These are phyloP conservation scores for Fusarium protoensiforme DNA, from an alignment of 2,329 filamentous ascomycete genomes.

Conservation along the genomic window DNA sequence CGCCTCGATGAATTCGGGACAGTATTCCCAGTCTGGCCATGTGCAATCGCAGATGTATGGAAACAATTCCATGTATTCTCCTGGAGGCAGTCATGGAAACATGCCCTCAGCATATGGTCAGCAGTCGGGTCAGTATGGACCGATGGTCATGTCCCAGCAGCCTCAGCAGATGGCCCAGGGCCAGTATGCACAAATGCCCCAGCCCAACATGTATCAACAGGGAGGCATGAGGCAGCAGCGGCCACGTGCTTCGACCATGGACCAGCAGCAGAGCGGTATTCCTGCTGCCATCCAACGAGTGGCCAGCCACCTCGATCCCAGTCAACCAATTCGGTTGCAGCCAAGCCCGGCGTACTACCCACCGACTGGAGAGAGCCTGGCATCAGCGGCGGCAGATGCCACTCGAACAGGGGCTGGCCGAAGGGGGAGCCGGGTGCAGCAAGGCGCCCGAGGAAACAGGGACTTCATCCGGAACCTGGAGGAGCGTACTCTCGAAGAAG, in stretches of 20 bases:
- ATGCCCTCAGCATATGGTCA: constrained; percentile 80
- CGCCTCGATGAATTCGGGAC: constrained; percentile 56
- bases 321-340: constrained; percentile 90
- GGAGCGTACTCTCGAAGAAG: constrained; percentile 93
- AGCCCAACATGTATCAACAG: constrained; percentile 71
- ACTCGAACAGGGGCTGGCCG: constrained; percentile 70
- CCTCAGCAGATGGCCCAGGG: constrained; percentile 73
- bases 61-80: constrained; percentile 84
- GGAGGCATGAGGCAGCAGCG: constrained; percentile 76
- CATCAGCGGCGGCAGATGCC: constrained; percentile 65
- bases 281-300: constrained; percentile 93
- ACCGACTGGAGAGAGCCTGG: constrained; percentile 85
- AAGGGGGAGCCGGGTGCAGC: constrained; percentile 78
- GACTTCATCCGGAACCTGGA: constrained; percentile 97
- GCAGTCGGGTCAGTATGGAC: constrained; percentile 76
- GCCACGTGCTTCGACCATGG: constrained; percentile 95
- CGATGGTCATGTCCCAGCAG: constrained; percentile 77
- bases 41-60: constrained; percentile 78
- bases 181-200: constrained; percentile 68
- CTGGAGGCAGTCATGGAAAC: constrained; percentile 59
- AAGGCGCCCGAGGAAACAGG: constrained; percentile 71
- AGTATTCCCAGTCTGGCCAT: constrained; percentile 61
- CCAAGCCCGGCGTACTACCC: constrained; percentile 98
- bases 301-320: constrained; percentile 95
- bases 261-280: constrained; percentile 92